Evolutionary conservation across 495 filamentous ascomycete genomes (phyloP), one percentile per base, ranked within the genome.

Genomic region (Annulohypoxylon stygium): DNA sequence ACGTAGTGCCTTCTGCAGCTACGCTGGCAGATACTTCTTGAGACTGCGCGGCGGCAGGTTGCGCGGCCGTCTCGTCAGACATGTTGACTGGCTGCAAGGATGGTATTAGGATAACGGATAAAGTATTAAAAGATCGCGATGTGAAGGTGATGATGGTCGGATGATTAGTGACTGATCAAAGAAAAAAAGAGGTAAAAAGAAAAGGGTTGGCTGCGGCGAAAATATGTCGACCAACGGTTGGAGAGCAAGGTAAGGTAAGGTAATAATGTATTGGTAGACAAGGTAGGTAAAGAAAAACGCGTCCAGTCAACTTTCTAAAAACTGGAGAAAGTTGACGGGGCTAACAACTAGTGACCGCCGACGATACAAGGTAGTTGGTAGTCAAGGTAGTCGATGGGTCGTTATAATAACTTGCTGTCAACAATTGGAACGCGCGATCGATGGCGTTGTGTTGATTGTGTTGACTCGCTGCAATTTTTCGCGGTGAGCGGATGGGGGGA

Each of bases 11-110:
- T 12, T 41, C 68, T 51, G 41, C 65, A 59, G 55, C 53, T 53
- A 69, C n/a, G 20, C 57, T 61, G 50, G 69, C 20, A n/a, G 61
- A 25, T 23, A 18, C 47, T 14, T 71, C 72, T 53, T 59, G 41
- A n/a, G 59, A 64, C 66, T 79, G 78, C 69, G 69, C 76, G 36
- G 58, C 71, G 25, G 71, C 69, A 70, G 73, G 23, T 69, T 78
- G 70, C 69, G 78, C 71, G 60, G 69, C 18, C 51, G 70, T 67
- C 54, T 79, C 78, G 55, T 78, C 78, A 58, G 78, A 78, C 78
- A 79, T 79, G 45, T 47, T 77, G 67, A 63, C n/a, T 51, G 18
- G 18, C 33, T n/a, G 48, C 51, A 23, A 16, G 8, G 33, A 65
- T 41, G 43, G 58, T 54, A 39, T 33, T 26, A 26, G 12, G 3